Percentiles rank a stretch among this genome's conserved stretches.
These are phyloP conservation scores for Geranium incanum DNA, from an alignment of 441 rosid species.

Conservation along the genomic window DNA sequence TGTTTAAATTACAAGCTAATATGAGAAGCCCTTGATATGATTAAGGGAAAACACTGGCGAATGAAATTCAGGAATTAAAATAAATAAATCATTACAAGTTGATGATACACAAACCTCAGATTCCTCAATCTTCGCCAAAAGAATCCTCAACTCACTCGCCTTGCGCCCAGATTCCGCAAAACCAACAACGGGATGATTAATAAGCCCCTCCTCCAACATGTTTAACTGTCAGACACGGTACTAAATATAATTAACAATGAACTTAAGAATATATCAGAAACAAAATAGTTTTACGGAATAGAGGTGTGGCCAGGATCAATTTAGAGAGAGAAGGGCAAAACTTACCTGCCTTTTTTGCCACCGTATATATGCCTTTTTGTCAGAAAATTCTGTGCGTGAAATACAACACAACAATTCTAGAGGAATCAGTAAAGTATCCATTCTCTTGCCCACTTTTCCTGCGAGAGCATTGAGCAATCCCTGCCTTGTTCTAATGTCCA, in stretches of 20 bases:
- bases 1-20: background rate
- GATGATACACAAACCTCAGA: slow-evolving; percentile 60
- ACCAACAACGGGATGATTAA: slow-evolving; percentile 85
- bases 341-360: slow-evolving; percentile 99
- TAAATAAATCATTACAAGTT: background rate
- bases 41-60: background rate
- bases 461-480: slow-evolving; percentile 85
- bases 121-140: slow-evolving; percentile 90
- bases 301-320: slow-evolving; percentile 15
- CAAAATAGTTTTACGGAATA: slow-evolving; percentile 16
- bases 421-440: slow-evolving; percentile 82
- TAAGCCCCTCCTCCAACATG: slow-evolving; percentile 93
- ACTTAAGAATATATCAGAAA: slow-evolving; percentile 11
- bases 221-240: slow-evolving; percentile 51
- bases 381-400: slow-evolving; percentile 93
- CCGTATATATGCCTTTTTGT: slow-evolving; percentile 85
- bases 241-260: slow-evolving; percentile 20
- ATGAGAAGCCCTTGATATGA: background rate
- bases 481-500: slow-evolving; percentile 93
- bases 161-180: slow-evolving; percentile 88
- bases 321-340: slow-evolving; percentile 23
- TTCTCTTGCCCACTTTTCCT: slow-evolving; percentile 90
- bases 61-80: background rate
- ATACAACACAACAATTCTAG: slow-evolving; percentile 81
- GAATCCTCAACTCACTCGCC: slow-evolving; percentile 67